Evolutionary conservation across 2,329 filamentous ascomycete species (phyloP).

Genomic region (Trichoderma koningiopsis): DNA sequence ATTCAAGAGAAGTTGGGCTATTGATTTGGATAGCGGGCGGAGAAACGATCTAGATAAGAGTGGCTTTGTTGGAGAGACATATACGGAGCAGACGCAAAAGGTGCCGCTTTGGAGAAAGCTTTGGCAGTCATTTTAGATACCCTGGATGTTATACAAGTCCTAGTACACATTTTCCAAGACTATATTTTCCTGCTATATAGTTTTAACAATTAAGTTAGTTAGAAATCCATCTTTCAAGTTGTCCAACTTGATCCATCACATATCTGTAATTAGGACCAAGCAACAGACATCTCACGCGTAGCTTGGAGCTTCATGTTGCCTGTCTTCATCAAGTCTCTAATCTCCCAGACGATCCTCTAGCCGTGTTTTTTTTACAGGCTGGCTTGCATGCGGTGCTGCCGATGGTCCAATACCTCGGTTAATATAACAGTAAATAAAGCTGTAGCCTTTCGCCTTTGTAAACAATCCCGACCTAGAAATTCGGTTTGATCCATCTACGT

Average conservation of each 20-base stretch:
- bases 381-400: no score
- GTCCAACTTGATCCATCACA: not conserved
- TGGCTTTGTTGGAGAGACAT: slow-evolving; percentile 36
- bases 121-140: slow-evolving; percentile 45
- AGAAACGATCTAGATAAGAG: slow-evolving; percentile 57
- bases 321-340: no score
- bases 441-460: no score
- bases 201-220: not conserved
- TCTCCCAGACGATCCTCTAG: no score
- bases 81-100: slow-evolving; percentile 33
- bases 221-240: not conserved
- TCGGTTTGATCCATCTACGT: no score
- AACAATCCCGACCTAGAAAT: no score
- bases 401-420: no score
- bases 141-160: not conserved
- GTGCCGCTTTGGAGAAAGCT: slow-evolving; percentile 47
- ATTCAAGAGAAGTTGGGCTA: slow-evolving; percentile 52
- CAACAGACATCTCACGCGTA: no score
- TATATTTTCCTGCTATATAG: not conserved
- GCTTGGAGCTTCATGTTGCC: no score
- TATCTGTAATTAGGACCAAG: not conserved
- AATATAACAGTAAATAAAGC: no score
- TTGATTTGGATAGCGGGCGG: slow-evolving; percentile 59
- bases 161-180: not conserved
- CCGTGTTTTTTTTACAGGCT: no score